Evolutionary conservation across 1,284 basidiomycete genomes (phyloP).

Genomic region (Leucoagaricus sp.): DNA sequence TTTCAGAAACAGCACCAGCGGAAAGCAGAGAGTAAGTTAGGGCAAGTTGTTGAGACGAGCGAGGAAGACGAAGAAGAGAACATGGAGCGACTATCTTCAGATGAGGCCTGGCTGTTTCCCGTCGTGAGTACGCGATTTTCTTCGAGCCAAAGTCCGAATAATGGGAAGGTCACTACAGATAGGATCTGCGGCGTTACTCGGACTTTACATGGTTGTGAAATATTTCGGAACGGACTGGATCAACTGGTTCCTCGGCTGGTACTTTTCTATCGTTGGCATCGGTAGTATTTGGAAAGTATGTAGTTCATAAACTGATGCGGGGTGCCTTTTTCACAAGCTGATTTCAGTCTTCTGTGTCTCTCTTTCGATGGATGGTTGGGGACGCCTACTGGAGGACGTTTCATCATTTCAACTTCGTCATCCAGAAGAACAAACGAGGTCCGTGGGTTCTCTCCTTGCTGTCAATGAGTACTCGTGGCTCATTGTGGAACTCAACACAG

Average conservation of each 20-base stretch:
- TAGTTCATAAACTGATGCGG: too few relatives aligned
- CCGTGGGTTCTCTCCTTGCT: constrained; percentile 15
- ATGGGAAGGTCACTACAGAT: constrained; percentile 40
- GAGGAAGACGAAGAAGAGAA: constrained; percentile 58
- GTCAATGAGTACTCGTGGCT: not conserved
- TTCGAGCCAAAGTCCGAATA: constrained; percentile 1
- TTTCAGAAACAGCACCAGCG: constrained; percentile 28
- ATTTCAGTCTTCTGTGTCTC: constrained; percentile 50
- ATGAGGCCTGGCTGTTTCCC: constrained; percentile 79
- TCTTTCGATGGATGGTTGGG: constrained; percentile 50
- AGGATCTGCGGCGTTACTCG: constrained; percentile 65
- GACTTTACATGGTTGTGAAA: constrained; percentile 71
- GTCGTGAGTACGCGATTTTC: constrained; percentile 43
- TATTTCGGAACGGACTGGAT: constrained; percentile 85
- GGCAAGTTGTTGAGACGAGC: constrained; percentile 38
- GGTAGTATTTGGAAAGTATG: constrained; percentile 73
- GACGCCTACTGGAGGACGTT: constrained; percentile 52
- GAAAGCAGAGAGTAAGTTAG: constrained; percentile 23
- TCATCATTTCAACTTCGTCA: constrained; percentile 45
- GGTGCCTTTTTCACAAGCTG: too few relatives aligned
- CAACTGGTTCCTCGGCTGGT: constrained; percentile 76
- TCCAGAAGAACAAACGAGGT: constrained; percentile 50
- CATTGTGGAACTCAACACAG: constrained; percentile 18
- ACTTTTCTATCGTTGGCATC: constrained; percentile 68
- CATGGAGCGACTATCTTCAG: constrained; percentile 59